Evolutionary conservation across 2,329 filamentous ascomycete species (phyloP).

Genomic region (Lecanicillium sp.): DNA sequence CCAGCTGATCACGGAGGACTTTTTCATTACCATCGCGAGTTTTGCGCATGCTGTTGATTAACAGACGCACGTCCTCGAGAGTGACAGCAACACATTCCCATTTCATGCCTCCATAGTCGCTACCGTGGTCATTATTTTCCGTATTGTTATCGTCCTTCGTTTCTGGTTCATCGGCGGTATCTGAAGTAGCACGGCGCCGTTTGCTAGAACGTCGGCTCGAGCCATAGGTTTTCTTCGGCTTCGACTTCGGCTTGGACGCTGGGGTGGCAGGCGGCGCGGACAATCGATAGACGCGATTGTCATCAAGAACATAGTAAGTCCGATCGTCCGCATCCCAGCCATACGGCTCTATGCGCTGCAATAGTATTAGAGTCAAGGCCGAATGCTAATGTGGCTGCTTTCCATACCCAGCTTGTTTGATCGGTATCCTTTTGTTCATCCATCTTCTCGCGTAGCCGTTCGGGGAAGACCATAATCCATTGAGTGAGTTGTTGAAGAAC

Average conservation of each 20-base stretch:
- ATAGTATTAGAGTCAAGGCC: constrained; percentile 13
- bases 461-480: constrained; percentile 82
- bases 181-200: constrained; percentile 51
- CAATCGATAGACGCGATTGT: constrained; percentile 84
- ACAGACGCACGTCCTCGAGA: constrained; percentile 64
- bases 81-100: constrained; percentile 92
- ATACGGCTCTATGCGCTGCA: constrained; percentile 66
- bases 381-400: neutral
- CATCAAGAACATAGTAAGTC: constrained; percentile 84
- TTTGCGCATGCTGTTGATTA: constrained; percentile 64
- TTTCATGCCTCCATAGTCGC: constrained; percentile 65
- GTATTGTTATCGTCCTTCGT: constrained; percentile 27
- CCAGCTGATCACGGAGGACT: constrained; percentile 60
- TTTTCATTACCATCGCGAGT: constrained; percentile 83
- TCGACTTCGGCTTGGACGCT: constrained; percentile 54
- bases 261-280: constrained; percentile 57
- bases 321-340: constrained; percentile 87
- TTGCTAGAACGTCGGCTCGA: constrained; percentile 64
- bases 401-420: constrained; percentile 69
- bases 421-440: constrained; percentile 73
- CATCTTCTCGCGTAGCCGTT: constrained; percentile 81
- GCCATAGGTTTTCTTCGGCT: constrained; percentile 46
- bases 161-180: constrained; percentile 18
- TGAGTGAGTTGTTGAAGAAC: constrained; percentile 83
- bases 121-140: constrained; percentile 34